Base-by-base conservation (phyloP, 768 basidiomycete species). In the Coprinellus micaceus region DNA sequence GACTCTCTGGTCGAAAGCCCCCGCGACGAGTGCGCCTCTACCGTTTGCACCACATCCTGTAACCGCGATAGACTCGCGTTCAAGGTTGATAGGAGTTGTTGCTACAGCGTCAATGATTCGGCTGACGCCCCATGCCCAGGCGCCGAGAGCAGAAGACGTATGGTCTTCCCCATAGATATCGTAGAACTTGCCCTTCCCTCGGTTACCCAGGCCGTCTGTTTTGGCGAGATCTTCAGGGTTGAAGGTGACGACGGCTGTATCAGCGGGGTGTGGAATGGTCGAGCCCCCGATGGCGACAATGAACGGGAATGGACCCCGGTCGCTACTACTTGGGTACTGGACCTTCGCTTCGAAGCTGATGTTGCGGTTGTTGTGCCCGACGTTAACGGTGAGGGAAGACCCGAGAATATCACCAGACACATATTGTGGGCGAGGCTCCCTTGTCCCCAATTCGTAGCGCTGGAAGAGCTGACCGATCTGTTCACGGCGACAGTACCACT, bases 61-160 rank as follows among this genome's bases (percentile, higher is more conserved):
- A 28, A 82, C 80, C 6, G 73, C 61, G 62, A 82, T 73, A 63
- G 82, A 77, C 44, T 74, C 21, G 19, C 36, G 39, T 39, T 53
- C 52, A 13, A 44, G 28, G 26, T 44, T 47, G 2, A 51, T 69
- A 5, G 78, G 72, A 0, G 73, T 78, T 19, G 61, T 64, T 66
- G 80, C 78, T 43, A 83, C 71, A 12, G 74, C 79, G 63, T 82
- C 82, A 65, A 83, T 81, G 64, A 83, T 76, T 22, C 82, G 79
- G 48, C 74, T 73, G 53, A 82, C 76, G 55, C 77, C 82, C 82
- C 81, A 82, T 0, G 77, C 74, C 81, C 81, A 82, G 1, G 81
- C 81, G 7, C 73, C 78, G 73, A 82, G 75, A 4, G 81, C 77
- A 46, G 70, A 69, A 0, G 81, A 80, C 39, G 74, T 74, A 33